These are phyloP conservation scores for Neurospora sp. DNA, from an alignment of 495 filamentous ascomycete species.

Conservation along the genomic window DNA sequence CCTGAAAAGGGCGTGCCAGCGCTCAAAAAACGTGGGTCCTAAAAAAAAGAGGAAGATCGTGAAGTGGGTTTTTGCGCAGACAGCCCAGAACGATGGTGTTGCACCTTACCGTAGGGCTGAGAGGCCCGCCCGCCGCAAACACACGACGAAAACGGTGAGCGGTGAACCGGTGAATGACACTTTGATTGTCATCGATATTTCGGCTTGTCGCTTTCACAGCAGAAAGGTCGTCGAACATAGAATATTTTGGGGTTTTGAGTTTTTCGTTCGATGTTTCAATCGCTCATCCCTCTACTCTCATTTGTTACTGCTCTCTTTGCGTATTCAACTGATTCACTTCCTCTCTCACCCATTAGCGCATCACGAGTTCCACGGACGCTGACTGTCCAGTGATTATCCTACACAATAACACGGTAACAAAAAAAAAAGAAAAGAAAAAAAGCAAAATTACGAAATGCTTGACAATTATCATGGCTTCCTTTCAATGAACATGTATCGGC, in stretches of 20 bases:
- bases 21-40: background rate
- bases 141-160: background rate
- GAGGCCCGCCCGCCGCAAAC: background rate
- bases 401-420: no score
- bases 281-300: background rate
- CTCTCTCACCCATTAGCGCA: background rate
- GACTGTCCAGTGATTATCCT: no score
- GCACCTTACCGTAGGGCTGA: background rate
- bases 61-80: background rate
- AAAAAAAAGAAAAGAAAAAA: no score
- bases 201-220: background rate
- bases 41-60: background rate
- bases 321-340: background rate
- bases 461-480: no score
- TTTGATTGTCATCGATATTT: background rate
- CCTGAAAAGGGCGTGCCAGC: background rate
- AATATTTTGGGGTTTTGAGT: no score
- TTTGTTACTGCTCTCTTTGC: background rate
- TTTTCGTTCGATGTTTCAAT: background rate
- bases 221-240: background rate
- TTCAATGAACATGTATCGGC: background rate
- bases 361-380: background rate
- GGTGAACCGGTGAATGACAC: background rate
- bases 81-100: background rate
- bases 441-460: no score